Conservation (phyloP, 108 stramenopile species). For the Skeletonema menzelii region DNA sequence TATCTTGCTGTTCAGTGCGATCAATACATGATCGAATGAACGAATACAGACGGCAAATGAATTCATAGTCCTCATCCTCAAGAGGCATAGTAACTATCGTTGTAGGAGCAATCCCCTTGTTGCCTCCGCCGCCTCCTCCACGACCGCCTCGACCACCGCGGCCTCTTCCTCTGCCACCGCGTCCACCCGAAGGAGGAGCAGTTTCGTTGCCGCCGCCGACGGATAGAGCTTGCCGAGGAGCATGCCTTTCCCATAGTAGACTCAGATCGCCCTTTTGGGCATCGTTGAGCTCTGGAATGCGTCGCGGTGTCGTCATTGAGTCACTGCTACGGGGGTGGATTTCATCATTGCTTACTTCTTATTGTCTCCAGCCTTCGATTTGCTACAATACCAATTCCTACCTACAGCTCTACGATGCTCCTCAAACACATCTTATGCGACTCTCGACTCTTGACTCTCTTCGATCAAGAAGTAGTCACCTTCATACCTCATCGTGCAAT, state of each 20-base stretch:
- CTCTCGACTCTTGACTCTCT: too few relatives aligned
- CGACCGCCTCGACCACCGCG: constrained; percentile 14
- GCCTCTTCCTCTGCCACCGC: constrained; percentile 8
- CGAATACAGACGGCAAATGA: constrained; percentile 41
- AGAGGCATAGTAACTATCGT: constrained; percentile 30
- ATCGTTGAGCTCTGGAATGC: constrained; percentile 29
- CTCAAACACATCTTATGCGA: too few relatives aligned
- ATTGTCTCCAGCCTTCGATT: too few relatives aligned
- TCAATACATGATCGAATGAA: constrained; percentile 28
- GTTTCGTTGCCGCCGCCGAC: constrained; percentile 12
- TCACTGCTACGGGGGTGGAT: too few relatives aligned
- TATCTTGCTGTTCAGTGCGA: background rate
- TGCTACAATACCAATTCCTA: too few relatives aligned
- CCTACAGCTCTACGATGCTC: too few relatives aligned
- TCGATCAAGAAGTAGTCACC: background rate
- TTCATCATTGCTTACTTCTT: too few relatives aligned
- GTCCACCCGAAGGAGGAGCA: constrained; percentile 1
- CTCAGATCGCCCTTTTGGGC: constrained; percentile 50
- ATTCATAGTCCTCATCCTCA: constrained; percentile 42
- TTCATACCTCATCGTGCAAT: too few relatives aligned
- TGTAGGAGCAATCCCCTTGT: constrained; percentile 22
- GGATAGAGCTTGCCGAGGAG: constrained; percentile 21
- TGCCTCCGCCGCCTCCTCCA: constrained; percentile 4
- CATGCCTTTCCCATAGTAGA: constrained; percentile 43
- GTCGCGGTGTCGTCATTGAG: background rate